Evolutionary conservation across 257 asterid species (phyloP), one percentile per base, ranked within the genome.

Genomic region (Parsonsia alboflavescens): DNA sequence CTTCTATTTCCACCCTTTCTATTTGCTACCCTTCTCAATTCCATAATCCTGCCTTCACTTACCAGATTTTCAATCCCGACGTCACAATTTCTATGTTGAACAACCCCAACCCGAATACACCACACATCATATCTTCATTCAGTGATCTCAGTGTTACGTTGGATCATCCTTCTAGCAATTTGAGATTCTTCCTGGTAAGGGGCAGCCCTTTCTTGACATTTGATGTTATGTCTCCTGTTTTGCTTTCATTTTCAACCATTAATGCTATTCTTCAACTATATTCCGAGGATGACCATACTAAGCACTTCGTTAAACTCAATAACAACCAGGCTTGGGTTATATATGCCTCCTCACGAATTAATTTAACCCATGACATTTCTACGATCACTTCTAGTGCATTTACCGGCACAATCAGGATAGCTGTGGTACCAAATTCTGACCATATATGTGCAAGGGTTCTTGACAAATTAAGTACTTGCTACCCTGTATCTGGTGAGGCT

Each of bases 171-270:
- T 89, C 92, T 0, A 80, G 84, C 73, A 84, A 83, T 81, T 86
- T 94, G 1, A 80, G 95, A 71, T 90, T 90, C 84, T 88, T 80
- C 69, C 97, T 94, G 26, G 97, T 84, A 58, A 78, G 97, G 61
- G 99, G 99, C 44, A 89, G 96, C 63, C 99, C 99, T 50, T 94
- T 85, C 78, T 45, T 90, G 81, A 94, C 99, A 5, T 89, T 92
- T 72, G 62, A 79, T 16, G 93, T 88, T 21, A 16, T 70, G 83
- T 74, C 73, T 7, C 62, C 73, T 1, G 87, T 71, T 17, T 71
- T 80, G 0, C 82, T 94, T 56, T 90, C 87, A 17, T 86, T 94
- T 82, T 89, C 97, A 0, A 94, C 99, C 42, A 75, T 90, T 81
- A 98, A 94, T 56, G 93, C 97, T 52, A 75, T 94, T 88, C 85